A percentile compares a stretch with the other conserved stretches of the same genome.
Evolutionary conservation across 2,329 filamentous ascomycete species (phyloP).

Genomic region (Domatiomyces catenatus): DNA sequence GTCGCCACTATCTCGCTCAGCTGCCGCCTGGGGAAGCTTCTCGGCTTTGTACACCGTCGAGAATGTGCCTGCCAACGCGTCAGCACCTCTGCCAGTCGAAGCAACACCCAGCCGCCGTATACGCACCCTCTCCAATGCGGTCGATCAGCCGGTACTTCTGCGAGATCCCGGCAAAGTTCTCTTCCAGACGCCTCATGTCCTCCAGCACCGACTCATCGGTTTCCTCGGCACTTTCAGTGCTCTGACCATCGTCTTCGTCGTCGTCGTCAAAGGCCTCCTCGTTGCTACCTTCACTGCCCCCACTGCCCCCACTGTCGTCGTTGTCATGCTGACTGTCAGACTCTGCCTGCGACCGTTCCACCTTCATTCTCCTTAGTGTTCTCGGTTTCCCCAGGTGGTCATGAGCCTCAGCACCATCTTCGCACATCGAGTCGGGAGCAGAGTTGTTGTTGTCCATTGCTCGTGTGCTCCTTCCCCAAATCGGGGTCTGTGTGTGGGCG

Average conservation of each 20-base stretch:
- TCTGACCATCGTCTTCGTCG: slow-evolving; percentile 18
- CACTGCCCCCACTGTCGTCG: background rate
- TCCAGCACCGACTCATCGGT: slow-evolving; percentile 46
- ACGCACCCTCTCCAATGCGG: slow-evolving; percentile 80
- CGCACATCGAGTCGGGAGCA: background rate
- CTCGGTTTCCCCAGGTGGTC: background rate
- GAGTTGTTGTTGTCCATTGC: background rate
- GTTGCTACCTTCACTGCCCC: slow-evolving; percentile 12
- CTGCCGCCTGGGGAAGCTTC: slow-evolving; percentile 62
- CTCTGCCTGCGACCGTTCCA: background rate
- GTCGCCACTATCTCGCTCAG: slow-evolving; percentile 72
- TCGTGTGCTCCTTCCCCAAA: background rate
- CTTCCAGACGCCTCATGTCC: slow-evolving; percentile 75
- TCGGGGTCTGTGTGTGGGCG: background rate
- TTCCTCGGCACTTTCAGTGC: slow-evolving; percentile 23
- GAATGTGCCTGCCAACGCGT: slow-evolving; percentile 59
- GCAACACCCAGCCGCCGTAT: slow-evolving; percentile 2
- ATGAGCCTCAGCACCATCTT: background rate
- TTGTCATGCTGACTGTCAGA: background rate
- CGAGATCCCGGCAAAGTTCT: slow-evolving; percentile 68
- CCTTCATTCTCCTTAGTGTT: background rate
- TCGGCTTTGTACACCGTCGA: slow-evolving; percentile 98
- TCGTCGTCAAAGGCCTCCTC: slow-evolving; percentile 19
- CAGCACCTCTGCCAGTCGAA: slow-evolving; percentile 5
- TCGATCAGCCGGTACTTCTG: slow-evolving; percentile 82